Evolutionary conservation across 176 grass and related monocot genomes (phyloP), one percentile per base, ranked within the genome.

Genomic region (Aegilops speltoides): DNA sequence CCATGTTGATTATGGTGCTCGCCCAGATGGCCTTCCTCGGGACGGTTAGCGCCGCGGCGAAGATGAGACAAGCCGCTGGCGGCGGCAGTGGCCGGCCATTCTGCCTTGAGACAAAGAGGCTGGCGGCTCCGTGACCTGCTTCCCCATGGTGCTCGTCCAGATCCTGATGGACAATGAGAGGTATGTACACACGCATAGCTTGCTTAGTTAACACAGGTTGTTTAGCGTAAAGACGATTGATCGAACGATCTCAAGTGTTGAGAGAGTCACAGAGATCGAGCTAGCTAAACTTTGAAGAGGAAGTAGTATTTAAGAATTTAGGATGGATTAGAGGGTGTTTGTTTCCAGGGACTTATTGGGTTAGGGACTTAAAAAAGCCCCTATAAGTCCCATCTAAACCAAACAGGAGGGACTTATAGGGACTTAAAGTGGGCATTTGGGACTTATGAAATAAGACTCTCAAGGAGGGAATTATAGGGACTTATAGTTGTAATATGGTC

Each of bases 101-200:
- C 10, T 15, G 88, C 88, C 69, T 69, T 2, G 38, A 40, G 38
- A 40, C 38, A 40, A 40, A 40, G 9, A 40, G 38, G 38, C 2
- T 40, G 38, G 38, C 8, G 34, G 34, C 14, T 85, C 84, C 37
- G 48, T 69, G 36, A 37, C 86, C 7, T 89, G 48, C 48, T 52
- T 87, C 68, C 95, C 95, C 64, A 91, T 92, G 92, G 92, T 97
- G 23, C 95, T 97, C 69, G 95, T 97, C 70, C 95, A 97, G 80
- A 92, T 97, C 88, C 95, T 92, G 64, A 97, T 97, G 95, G 94
- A 87, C 88, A 97, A 94, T 41, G 95, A 97, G 89, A 87, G 84
- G 17, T 19, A 57, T 22, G 20, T 3, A 61, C 38, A 10, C 38
- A 40, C 8, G 9, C 38, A 40, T 40, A 10, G 38, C 38, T 40